These are phyloP conservation scores for Oehlia diaphana DNA, from an alignment of 192 early-diverging fungal species.

Conservation along the genomic window DNA sequence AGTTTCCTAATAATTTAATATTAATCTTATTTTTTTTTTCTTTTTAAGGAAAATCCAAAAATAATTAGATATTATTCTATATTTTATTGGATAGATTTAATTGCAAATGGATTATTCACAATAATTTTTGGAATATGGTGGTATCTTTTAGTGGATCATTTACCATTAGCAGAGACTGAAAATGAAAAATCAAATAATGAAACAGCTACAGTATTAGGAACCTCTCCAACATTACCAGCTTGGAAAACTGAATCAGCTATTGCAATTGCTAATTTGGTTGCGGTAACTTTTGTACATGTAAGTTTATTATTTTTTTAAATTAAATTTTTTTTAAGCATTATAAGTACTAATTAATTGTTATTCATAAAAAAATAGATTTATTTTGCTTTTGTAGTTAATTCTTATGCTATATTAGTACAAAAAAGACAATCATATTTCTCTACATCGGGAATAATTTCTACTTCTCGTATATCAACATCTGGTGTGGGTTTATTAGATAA, in stretches of 20 bases:
- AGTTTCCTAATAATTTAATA: neutral
- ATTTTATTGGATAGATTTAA: conserved; percentile 10
- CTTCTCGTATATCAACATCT: neutral
- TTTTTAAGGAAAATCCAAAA: neutral
- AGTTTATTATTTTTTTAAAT: neutral
- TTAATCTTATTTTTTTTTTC: neutral
- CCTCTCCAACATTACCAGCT: neutral
- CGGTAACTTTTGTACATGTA: neutral
- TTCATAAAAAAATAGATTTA: neutral
- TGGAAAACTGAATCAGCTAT: conserved; percentile 11
- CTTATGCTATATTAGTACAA: neutral
- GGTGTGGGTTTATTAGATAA: neutral
- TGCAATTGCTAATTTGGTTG: neutral
- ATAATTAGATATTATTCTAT: neutral
- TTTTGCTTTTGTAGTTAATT: neutral
- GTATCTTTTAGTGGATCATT: neutral
- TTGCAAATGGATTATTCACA: neutral
- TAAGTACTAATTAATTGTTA: neutral
- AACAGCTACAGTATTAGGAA: neutral
- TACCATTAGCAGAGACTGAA: neutral
- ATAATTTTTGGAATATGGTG: conserved; percentile 8
- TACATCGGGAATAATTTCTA: neutral
- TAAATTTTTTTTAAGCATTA: neutral
- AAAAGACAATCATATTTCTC: neutral
- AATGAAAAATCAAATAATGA: neutral